Evolutionary conservation across 192 early-diverging fungal genomes (phyloP), one percentile per base, ranked within the genome.

Genomic region (Diversispora eburnea): DNA sequence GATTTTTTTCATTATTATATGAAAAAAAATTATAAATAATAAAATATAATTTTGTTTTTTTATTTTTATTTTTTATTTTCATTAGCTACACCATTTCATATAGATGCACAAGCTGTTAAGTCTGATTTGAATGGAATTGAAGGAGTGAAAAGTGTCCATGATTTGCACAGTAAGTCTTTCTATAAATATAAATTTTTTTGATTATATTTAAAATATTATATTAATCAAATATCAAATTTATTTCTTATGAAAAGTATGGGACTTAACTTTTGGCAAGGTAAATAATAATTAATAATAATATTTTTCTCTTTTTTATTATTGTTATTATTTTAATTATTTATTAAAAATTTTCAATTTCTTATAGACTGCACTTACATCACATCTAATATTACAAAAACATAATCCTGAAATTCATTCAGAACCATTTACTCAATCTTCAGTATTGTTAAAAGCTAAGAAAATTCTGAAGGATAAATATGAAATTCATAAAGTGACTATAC

Each of bases 231-330:
- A 54, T 54, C n/a, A 12, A 17, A 13, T 10, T 54, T 4, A 12
- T 17, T 17, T 54, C 19, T 25, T 8, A 67, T 7, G 22, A 47
- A 19, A 19, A 70, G 67, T 70, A 42, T 70, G 67, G 67, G 67
- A 70, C 42, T 56, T 70, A 13, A 70, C 67, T 42, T 51, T 70
- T 70, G 67, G 67, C 4, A 52, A 52, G 20, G 67, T 70, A 52
- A 55, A 46, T 55, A 33, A 33, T 33, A 33, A 33, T 33, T 33
- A 33, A 33, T 33, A 33, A 33, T 33, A 33, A 33, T 33, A 33
- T 0, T 33, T 33, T 33, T 33, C 25, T 33, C 25, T 33, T 33
- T 33, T 33, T 33, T 33, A 33, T 33, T n/a, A n/a, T n/a, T n/a
- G n/a, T n/a, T n/a, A n/a, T n/a, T n/a, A n/a, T n/a, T n/a, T 33